A percentile compares a stretch with the other conserved stretches of the same genome.
These are phyloP conservation scores for Spizellomyces punctatus DNA, from an alignment of 192 early-diverging fungal species.

Conservation along the genomic window DNA sequence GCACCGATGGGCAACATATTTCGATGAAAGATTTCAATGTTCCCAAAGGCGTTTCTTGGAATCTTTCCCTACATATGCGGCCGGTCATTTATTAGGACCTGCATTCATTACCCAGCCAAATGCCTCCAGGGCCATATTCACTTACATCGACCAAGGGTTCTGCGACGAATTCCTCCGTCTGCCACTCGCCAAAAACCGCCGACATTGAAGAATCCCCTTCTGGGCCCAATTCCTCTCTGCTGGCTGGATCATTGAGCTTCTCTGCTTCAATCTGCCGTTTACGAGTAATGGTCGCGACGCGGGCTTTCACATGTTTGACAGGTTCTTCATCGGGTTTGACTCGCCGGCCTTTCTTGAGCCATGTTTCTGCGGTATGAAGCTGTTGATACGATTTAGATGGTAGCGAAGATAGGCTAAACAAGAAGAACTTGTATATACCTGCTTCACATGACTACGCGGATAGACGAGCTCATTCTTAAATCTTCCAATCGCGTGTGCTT, in stretches of 20 bases:
- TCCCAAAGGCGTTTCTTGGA: constrained; percentile 80
- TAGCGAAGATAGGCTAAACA: not conserved
- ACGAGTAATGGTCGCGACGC: constrained; percentile 49
- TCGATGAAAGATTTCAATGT: constrained; percentile 80
- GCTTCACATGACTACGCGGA: constrained; percentile 71
- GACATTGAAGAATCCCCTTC: constrained; percentile 36
- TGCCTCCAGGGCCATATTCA: not conserved
- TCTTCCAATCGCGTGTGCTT: constrained; percentile 69
- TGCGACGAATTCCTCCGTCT: constrained; percentile 71
- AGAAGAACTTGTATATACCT: constrained; percentile 37
- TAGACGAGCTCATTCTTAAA: constrained; percentile 80
- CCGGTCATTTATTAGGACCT: constrained; percentile 22
- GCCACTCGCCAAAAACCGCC: constrained; percentile 83
- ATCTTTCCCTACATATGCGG: constrained; percentile 63
- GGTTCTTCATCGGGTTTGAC: constrained; percentile 48
- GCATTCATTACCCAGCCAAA: not conserved
- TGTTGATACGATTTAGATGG: not conserved
- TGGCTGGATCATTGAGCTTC: constrained; percentile 18
- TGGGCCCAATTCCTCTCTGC: constrained; percentile 9
- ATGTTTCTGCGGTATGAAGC: constrained; percentile 54
- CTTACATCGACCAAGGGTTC: constrained; percentile 65
- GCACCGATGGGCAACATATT: constrained; percentile 84
- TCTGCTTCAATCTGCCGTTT: constrained; percentile 45
- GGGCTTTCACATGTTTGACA: constrained; percentile 48
- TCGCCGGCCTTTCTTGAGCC: constrained; percentile 63